Conservation (phyloP, 257 asterid species). For the Solanum pinnatisectum region DNA sequence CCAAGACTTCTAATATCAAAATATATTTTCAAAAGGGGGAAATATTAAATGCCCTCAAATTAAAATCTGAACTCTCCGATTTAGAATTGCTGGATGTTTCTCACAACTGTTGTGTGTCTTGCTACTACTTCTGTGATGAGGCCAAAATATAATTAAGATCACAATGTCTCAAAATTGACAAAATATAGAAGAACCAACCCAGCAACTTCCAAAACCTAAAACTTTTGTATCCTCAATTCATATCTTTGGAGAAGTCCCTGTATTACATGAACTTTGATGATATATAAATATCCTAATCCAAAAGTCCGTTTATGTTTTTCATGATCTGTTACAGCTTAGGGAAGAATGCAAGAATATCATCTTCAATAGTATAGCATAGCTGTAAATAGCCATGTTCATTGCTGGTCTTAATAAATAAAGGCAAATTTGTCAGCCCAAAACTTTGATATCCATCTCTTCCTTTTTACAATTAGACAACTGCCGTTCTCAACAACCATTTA, state of each 20-base stretch:
- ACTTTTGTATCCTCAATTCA: neutral
- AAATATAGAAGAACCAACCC: neutral
- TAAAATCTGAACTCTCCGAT: neutral
- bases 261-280: neutral
- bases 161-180: neutral
- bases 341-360: neutral
- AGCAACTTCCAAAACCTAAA: neutral
- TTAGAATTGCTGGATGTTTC: neutral
- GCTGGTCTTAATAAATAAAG: neutral
- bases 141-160: neutral
- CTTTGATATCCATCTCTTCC: neutral
- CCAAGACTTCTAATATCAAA: neutral
- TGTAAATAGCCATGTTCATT: neutral
- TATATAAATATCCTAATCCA: neutral
- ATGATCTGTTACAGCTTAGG: neutral
- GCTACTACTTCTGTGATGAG: neutral
- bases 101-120: neutral
- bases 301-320: neutral
- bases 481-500: neutral
- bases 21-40: neutral
- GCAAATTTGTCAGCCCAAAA: neutral
- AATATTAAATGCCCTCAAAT: neutral
- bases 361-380: neutral
- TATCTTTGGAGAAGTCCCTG: neutral
- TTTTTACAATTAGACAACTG: neutral